phyloP scores from a whole-genome alignment of 2,329 filamentous ascomycete species.

The Aaosphaeria arxii region DNA sequence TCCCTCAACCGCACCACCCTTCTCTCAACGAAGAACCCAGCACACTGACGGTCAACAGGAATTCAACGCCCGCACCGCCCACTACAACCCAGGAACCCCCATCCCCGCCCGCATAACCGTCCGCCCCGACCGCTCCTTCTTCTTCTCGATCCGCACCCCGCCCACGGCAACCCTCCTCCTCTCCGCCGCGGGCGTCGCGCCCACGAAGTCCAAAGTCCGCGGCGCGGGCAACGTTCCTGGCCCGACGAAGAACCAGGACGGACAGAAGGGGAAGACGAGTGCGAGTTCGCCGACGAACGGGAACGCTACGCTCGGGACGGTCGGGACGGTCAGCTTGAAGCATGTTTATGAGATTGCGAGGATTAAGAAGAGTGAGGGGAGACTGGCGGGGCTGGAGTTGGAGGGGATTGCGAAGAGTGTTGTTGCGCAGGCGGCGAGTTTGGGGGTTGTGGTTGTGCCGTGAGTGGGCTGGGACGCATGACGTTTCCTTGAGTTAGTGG shows the following conservation, averaged over 20 bases:
- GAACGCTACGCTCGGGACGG: conserved; percentile 69
- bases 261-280: conserved; percentile 35
- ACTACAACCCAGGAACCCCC: conserved; percentile 78
- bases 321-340: conserved; percentile 88
- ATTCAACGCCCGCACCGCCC: conserved; percentile 91
- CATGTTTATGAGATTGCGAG: conserved; percentile 97
- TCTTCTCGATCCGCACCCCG: conserved; percentile 89
- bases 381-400: conserved; percentile 67
- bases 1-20: background rate
- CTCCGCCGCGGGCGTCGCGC: conserved; percentile 72
- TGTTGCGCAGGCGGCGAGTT: conserved; percentile 50
- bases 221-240: conserved; percentile 61
- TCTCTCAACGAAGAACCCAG: background rate
- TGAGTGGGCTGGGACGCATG: conserved; percentile 9
- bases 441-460: conserved; percentile 50
- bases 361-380: conserved; percentile 68
- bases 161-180: conserved; percentile 90
- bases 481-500: too few species aligned
- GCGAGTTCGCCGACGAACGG: conserved; percentile 30
- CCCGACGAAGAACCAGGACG: conserved; percentile 39
- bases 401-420: conserved; percentile 80
- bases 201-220: conserved; percentile 71
- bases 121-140: conserved; percentile 87
- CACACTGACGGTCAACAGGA: conserved; percentile 95
- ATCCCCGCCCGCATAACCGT: conserved; percentile 89